Percentiles rank a stretch among this genome's conserved stretches.
Conservation (phyloP, 805 yeast genomes). For the Lipomyces chichibuensis region DNA sequence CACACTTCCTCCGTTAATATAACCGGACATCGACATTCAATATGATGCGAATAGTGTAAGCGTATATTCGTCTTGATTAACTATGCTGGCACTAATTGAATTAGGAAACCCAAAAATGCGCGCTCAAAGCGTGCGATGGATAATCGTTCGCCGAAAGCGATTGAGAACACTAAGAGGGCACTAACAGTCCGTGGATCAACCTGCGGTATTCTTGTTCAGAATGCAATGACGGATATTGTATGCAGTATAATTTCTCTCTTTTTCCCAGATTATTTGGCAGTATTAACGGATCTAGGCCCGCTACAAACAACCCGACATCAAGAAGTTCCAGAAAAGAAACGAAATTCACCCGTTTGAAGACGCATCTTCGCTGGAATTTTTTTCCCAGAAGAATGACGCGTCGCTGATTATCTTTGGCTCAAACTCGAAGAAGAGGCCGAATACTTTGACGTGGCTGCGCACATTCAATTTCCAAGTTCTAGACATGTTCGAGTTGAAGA, state of each 20-base stretch:
- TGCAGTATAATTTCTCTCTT: background rate
- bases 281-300: slow-evolving; percentile 18
- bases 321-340: slow-evolving; percentile 85
- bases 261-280: background rate
- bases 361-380: slow-evolving; percentile 78
- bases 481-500: slow-evolving; percentile 90
- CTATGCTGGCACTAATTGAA: background rate
- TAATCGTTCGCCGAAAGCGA: slow-evolving; percentile 81
- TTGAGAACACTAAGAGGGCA: slow-evolving; percentile 88
- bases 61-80: background rate
- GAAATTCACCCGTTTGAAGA: slow-evolving; percentile 94
- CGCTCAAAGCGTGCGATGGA: slow-evolving; percentile 94
- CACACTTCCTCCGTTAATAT: background rate
- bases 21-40: background rate
- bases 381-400: slow-evolving; percentile 91
- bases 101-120: slow-evolving; percentile 86
- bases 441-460: slow-evolving; percentile 82
- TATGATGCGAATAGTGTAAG: slow-evolving; percentile 31
- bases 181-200: slow-evolving; percentile 89
- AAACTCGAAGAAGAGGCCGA: slow-evolving; percentile 88
- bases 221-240: slow-evolving; percentile 78
- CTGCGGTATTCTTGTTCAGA: slow-evolving; percentile 77
- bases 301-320: slow-evolving; percentile 80
- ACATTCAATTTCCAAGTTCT: slow-evolving; percentile 87
- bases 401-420: slow-evolving; percentile 80